Percentiles rank a stretch among this genome's conserved stretches.
Evolutionary conservation across 179 eudicot species (phyloP).

Genomic region (Camellia oleifera): DNA sequence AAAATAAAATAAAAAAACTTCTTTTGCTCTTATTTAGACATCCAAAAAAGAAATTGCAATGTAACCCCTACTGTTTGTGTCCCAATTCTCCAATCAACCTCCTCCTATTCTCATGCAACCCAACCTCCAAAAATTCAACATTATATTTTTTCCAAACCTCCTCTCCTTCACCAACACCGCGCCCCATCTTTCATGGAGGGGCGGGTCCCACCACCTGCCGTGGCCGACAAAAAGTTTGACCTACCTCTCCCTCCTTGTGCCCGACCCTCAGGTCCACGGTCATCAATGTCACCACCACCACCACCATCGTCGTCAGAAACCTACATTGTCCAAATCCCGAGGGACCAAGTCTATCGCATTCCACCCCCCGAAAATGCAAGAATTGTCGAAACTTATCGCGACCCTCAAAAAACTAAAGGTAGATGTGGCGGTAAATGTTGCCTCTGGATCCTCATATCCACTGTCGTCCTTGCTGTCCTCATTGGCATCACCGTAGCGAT

Average conservation of each 20-base stretch:
- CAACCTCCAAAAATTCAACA: conserved; percentile 5
- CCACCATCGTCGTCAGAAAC: conserved; percentile 17
- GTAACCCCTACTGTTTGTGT: background rate
- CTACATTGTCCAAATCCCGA: conserved; percentile 36
- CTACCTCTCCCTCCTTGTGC: background rate
- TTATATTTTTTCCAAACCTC: background rate
- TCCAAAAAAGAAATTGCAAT: conserved; percentile 10
- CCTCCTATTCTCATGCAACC: conserved; percentile 27
- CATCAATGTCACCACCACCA: background rate
- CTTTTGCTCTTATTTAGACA: background rate
- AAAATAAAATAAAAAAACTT: no score
- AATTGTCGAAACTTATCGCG: conserved; percentile 20
- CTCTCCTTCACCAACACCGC: conserved; percentile 18
- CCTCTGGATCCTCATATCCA: conserved; percentile 4
- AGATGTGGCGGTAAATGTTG: conserved; percentile 13
- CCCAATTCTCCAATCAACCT: conserved; percentile 13
- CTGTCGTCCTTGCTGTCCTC: conserved; percentile 19
- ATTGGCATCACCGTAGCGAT: conserved; percentile 18
- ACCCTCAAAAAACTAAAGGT: background rate
- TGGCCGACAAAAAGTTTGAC: background rate
- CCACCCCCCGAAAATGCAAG: conserved; percentile 42
- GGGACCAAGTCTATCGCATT: conserved; percentile 38
- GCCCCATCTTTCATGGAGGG: conserved; percentile 37
- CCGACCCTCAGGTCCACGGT: background rate
- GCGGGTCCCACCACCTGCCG: conserved; percentile 23